Evolutionary conservation across 768 basidiomycete species (phyloP), one percentile per base, ranked within the genome.

Genomic region (Pleurotus tuoliensis): DNA sequence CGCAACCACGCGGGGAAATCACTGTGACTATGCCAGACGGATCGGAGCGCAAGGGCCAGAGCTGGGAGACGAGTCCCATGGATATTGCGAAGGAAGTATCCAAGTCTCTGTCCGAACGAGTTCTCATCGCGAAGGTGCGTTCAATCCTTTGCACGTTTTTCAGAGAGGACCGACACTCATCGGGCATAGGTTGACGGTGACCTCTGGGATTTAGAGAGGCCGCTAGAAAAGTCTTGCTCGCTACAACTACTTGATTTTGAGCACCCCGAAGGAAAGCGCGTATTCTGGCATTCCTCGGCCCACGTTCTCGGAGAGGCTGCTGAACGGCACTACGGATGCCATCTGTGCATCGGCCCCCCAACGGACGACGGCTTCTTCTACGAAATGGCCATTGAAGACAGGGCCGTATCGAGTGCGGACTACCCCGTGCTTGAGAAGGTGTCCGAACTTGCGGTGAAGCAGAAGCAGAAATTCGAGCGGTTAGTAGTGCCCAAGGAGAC

Each of bases 231-330:
- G 43, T 84, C 89, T 0, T 87, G 85, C 66, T 85, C 83, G 60
- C 79, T 99, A 22, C 86, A 93, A 61, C 67, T 99, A 15, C 78
- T 98, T 47, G 92, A 96, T 71, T 99, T 98, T 66, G 94, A 98
- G 45, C 81, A 94, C 64, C 84, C 88, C 2, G 93, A 95, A 76
- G 94, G 96, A 58, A 94, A 98, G 72, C 89, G 88, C 64, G 97
- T 99, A 6, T 99, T 98, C 78, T 99, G 97, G 97, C 97, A 98
- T 70, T 98, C 97, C 15, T 98, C 95, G 22, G 97, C 97, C 0
- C 97, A 98, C 72, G 94, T 98, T 56, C 82, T 99, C 15, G 97
- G 97, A 45, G 97, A 99, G 73, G 90, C 96, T 55, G 85, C 94
- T 41, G 97, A 99, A 73, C 83, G 90, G 53, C 94, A 97, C 69